Evolutionary conservation across 139 green algal genomes (phyloP).

Genomic region (Coelastrella sp.): DNA sequence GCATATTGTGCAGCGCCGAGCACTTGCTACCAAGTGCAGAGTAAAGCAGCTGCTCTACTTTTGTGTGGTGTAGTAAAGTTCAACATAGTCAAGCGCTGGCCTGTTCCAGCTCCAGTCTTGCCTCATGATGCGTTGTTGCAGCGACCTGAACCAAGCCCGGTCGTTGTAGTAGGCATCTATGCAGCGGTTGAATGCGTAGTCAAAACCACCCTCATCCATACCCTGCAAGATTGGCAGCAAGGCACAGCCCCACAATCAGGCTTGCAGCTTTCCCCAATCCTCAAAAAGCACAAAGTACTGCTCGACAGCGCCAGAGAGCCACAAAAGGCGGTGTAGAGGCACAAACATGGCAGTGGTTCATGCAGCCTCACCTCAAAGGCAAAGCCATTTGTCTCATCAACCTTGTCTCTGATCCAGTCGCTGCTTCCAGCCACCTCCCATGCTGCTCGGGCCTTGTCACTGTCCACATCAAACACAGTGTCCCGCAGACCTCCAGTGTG

Average conservation of each 20-base stretch:
- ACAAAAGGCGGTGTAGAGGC: background rate
- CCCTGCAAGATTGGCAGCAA: conserved; percentile 67
- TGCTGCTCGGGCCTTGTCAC: conserved; percentile 80
- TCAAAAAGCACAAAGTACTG: background rate
- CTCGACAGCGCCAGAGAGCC: background rate
- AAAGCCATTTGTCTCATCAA: conserved; percentile 87
- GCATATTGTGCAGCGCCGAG: background rate
- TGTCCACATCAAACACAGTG: conserved; percentile 92
- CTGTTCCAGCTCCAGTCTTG: conserved; percentile 94
- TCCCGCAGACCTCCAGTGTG: conserved; percentile 92
- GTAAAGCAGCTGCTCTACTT: conserved; percentile 50
- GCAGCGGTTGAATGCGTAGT: conserved; percentile 93
- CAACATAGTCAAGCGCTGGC: conserved; percentile 96
- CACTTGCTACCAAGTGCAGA: too few species aligned
- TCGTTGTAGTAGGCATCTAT: conserved; percentile 82
- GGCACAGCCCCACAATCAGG: background rate
- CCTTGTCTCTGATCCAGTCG: conserved; percentile 72
- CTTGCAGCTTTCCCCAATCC: background rate
- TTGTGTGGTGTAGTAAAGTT: conserved; percentile 91
- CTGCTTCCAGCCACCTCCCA: conserved; percentile 86
- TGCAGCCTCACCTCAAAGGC: conserved; percentile 73
- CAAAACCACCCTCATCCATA: conserved; percentile 82
- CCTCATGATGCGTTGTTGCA: conserved; percentile 77
- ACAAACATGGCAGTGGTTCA: background rate
- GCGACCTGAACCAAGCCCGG: conserved; percentile 75